These are phyloP conservation scores for Lanzia echinophila DNA, from an alignment of 2,329 filamentous ascomycete species.

Conservation along the genomic window DNA sequence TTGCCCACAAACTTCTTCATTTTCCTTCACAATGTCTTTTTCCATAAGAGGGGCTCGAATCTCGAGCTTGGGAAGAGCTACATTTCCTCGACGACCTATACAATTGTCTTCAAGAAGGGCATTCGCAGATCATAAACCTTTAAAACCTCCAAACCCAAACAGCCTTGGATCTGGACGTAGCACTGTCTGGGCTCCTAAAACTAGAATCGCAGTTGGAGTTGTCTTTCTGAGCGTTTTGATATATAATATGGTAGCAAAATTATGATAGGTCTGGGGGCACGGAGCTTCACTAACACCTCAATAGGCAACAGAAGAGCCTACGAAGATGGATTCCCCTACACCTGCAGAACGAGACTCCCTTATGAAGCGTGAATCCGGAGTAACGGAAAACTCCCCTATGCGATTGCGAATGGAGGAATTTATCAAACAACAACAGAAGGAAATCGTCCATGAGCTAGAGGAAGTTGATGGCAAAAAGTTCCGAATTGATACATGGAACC, in stretches of 20 bases:
- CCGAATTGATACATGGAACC: constrained; percentile 76
- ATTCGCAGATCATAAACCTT: constrained; percentile 14
- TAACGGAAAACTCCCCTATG: constrained; percentile 82
- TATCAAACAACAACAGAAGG: constrained; percentile 85
- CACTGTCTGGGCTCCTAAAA: constrained; percentile 38
- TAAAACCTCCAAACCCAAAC: constrained; percentile 14
- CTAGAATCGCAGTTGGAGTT: constrained; percentile 41
- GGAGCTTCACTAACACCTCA: constrained; percentile 17
- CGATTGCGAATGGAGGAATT: constrained; percentile 95
- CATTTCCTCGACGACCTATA: background rate
- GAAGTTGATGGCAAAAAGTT: constrained; percentile 79
- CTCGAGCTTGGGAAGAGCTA: constrained; percentile 8
- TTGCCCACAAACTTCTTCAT: background rate
- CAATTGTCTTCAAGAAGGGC: constrained; percentile 19
- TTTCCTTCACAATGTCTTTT: constrained; percentile 23
- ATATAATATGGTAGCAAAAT: constrained; percentile 41
- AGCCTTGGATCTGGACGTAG: constrained; percentile 6
- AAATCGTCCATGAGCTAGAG: constrained; percentile 78
- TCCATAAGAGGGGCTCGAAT: constrained; percentile 11
- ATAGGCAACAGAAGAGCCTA: constrained; percentile 28
- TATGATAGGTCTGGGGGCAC: background rate
- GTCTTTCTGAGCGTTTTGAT: constrained; percentile 42
- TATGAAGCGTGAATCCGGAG: constrained; percentile 68
- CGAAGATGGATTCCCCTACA: constrained; percentile 54
- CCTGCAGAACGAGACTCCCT: constrained; percentile 82